Evolutionary conservation across 768 basidiomycete species (phyloP).

Genomic region (Boletus reticuloceps): DNA sequence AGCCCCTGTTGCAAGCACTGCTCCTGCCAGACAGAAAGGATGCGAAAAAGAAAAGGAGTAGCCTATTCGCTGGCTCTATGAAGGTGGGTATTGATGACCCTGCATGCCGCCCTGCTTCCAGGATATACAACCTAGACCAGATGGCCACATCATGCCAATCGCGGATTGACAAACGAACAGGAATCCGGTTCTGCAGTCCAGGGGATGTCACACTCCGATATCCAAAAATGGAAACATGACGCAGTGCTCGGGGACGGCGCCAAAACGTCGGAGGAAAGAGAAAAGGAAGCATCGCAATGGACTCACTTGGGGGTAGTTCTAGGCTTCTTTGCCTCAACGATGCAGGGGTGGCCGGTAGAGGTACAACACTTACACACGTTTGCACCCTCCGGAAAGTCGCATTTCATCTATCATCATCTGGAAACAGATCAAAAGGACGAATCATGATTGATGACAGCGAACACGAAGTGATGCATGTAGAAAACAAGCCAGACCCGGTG

Average conservation of each 20-base stretch:
- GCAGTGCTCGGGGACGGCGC: too few relatives aligned
- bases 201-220: constrained; percentile 19
- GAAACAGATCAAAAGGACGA: constrained; percentile 4
- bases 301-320: constrained; percentile 81
- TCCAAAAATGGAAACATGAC: constrained; percentile 24
- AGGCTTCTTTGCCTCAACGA: constrained; percentile 82
- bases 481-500: neutral
- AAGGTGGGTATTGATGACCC: neutral
- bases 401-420: constrained; percentile 69
- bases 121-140: constrained; percentile 14
- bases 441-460: constrained; percentile 7
- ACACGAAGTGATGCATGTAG: neutral
- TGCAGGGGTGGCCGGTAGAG: constrained; percentile 68
- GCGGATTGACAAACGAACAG: constrained; percentile 9
- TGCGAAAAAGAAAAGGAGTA: neutral
- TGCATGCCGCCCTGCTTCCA: constrained; percentile 4
- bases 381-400: constrained; percentile 70
- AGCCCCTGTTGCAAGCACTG: constrained; percentile 13
- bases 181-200: constrained; percentile 15
- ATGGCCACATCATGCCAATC: constrained; percentile 8
- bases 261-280: neutral
- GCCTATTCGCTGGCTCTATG: neutral
- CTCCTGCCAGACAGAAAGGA: neutral
- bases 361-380: constrained; percentile 80
- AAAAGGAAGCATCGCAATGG: constrained; percentile 11